Conservation (phyloP, 2,329 filamentous ascomycete genomes). For the Phyllosticta citribraziliensis region DNA sequence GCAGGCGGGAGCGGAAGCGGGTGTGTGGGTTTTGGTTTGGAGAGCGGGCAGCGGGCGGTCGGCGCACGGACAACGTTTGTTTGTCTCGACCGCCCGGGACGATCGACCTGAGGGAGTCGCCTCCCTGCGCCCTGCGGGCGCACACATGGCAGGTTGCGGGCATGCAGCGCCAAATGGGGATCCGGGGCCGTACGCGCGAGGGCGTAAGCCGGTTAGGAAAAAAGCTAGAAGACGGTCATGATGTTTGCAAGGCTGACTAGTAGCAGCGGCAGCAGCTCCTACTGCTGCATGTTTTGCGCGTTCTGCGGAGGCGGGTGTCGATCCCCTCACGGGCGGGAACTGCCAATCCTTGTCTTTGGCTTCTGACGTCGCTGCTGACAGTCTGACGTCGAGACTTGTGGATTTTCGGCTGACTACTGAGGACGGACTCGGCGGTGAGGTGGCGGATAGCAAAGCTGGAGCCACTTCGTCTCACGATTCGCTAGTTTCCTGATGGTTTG, state of each 20-base stretch:
- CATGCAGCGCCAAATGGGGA: too few species aligned
- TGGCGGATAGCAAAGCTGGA: background rate
- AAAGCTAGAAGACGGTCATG: too few species aligned
- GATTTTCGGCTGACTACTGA: background rate
- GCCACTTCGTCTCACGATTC: background rate
- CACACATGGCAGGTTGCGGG: too few species aligned
- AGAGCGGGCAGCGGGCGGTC: background rate
- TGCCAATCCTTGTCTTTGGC: background rate
- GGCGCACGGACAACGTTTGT: background rate
- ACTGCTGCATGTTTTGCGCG: background rate
- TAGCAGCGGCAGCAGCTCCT: too few species aligned
- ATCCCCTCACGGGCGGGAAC: background rate
- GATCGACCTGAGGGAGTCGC: too few species aligned
- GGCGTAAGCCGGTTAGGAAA: too few species aligned
- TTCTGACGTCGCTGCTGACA: background rate
- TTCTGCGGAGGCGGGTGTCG: background rate
- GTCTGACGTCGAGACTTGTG: background rate
- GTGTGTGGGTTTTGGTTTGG: background rate
- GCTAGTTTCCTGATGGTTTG: background rate
- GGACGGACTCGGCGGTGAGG: background rate
- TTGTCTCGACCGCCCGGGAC: background rate
- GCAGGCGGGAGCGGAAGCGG: background rate
- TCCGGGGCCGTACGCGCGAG: too few species aligned
- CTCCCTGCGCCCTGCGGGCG: too few species aligned
- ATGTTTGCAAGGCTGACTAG: too few species aligned